Base-by-base conservation (phyloP, 345 rosid species). In the Balakata baccata region DNA sequence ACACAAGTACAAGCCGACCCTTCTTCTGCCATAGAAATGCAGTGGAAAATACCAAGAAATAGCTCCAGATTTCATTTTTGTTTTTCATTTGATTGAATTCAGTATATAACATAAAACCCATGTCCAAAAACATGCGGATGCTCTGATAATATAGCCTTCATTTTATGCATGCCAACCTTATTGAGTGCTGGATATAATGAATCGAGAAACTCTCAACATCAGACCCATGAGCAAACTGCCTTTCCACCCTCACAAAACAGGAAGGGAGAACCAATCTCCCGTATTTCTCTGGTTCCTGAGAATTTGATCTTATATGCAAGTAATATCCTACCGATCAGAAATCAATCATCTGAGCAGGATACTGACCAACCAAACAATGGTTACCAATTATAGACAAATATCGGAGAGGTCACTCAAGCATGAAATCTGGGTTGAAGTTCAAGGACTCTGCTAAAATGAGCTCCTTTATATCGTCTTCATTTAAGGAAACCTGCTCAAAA, bases 401-500 rank as follows among this genome's bases (percentile, higher is more conserved):
- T 7, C 53, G 22, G 14, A 58, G 64, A 69, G 57, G 43, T 81
- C 71, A 87, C 73, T 81, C 84, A 1, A 69, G 68, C 81, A 81
- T 79, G 34, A 16, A 4, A 59, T 71, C 75, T 4, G 66, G n/a
- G 25, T 71, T 78, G 64, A 78, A 78, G 23, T 38, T 74, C 65
- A 84, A 67, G 72, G 90, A 85, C 82, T 93, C 96, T 78, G 78
- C 79, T 86, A 81, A 90, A 73, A 93, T 85, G 37, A 93, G 92
- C 81, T 89, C 94, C 75, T 86, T 93, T 29, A 93, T 90, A 50
- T 91, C 97, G 54, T 91, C 86, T 87, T 89, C 98, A 57, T 75
- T 86, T 84, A 91, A 83, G 39, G 74, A 72, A 17, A 80, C 74
- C 73, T 89, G 91, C 77, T 93, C 98, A 34, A 91, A 91, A 83